phyloP scores from a whole-genome alignment of 345 rosid species.

The Sapria himalayana region DNA sequence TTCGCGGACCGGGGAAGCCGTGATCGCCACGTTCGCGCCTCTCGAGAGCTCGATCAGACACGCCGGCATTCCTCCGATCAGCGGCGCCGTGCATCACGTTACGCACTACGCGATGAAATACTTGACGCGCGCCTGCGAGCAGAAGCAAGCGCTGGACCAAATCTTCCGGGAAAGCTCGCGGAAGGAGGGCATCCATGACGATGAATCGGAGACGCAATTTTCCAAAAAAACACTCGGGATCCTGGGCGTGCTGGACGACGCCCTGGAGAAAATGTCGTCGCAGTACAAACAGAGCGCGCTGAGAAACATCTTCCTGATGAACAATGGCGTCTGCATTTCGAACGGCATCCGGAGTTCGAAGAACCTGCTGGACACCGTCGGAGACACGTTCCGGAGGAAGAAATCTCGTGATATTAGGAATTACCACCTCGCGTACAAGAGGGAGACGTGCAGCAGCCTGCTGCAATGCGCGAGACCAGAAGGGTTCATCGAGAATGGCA shows the following conservation, averaged over 20 bases:
- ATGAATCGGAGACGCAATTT: conserved; percentile 19
- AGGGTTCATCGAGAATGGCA: conserved; percentile 49
- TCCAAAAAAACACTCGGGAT: conserved; percentile 31
- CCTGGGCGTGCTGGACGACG: conserved; percentile 47
- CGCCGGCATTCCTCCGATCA: conserved; percentile 51
- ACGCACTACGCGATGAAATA: conserved; percentile 85
- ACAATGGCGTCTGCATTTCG: conserved; percentile 80
- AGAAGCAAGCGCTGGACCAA: conserved; percentile 56
- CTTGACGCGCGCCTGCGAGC: conserved; percentile 49
- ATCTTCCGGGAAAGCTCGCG: conserved; percentile 56
- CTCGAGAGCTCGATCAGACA: conserved; percentile 56
- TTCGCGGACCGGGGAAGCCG: conserved; percentile 49
- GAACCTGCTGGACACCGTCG: conserved; percentile 39
- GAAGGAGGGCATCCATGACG: conserved; percentile 23
- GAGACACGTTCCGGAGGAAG: conserved; percentile 58
- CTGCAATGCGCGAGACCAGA: conserved; percentile 46
- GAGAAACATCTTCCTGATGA: conserved; percentile 81
- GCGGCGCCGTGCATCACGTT: conserved; percentile 77
- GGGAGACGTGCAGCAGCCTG: conserved; percentile 72
- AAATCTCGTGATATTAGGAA: conserved; percentile 50
- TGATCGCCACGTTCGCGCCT: conserved; percentile 39
- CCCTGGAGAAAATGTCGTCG: conserved; percentile 44
- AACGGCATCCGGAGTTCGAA: conserved; percentile 55
- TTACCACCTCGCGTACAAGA: conserved; percentile 60
- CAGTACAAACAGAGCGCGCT: conserved; percentile 46